These are phyloP conservation scores for Globisporangium viniferum DNA, from an alignment of 352 stramenopile genomes.

Conservation along the genomic window DNA sequence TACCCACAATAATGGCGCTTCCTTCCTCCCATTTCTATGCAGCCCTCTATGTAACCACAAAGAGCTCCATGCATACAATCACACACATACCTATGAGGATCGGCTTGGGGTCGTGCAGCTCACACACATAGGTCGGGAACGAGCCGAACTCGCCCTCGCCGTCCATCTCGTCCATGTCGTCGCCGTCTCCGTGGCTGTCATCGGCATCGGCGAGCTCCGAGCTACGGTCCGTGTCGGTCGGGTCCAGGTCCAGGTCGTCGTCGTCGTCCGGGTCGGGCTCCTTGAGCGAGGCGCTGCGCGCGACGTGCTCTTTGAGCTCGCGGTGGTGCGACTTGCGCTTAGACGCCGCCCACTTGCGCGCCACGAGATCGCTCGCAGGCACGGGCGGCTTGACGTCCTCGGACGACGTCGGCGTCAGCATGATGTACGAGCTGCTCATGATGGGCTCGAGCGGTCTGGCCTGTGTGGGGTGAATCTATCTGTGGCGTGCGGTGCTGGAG, in stretches of 20 bases:
- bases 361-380: constrained; percentile 35
- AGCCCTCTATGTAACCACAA: background rate
- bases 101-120: constrained; percentile 70
- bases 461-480: background rate
- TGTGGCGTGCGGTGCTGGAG: background rate
- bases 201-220: constrained; percentile 26
- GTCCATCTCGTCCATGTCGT: constrained; percentile 28
- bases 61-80: background rate
- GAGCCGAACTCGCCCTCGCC: constrained; percentile 25
- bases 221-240: constrained; percentile 29
- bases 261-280: constrained; percentile 35
- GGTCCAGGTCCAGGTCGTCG: constrained; percentile 25
- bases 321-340: constrained; percentile 25
- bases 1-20: background rate
- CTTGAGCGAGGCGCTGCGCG: constrained; percentile 27
- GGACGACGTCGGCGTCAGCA: constrained; percentile 44
- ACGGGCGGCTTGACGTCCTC: constrained; percentile 16
- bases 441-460: background rate
- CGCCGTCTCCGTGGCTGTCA: constrained; percentile 17
- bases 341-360: constrained; percentile 39
- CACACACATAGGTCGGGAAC: constrained; percentile 71
- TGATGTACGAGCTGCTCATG: constrained; percentile 42
- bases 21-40: background rate
- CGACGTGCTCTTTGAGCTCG: constrained; percentile 13
- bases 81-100: constrained; percentile 52